Base-by-base conservation (phyloP, 2,329 filamentous ascomycete genomes). In the Neophaeococcomyces mojaviensis region DNA sequence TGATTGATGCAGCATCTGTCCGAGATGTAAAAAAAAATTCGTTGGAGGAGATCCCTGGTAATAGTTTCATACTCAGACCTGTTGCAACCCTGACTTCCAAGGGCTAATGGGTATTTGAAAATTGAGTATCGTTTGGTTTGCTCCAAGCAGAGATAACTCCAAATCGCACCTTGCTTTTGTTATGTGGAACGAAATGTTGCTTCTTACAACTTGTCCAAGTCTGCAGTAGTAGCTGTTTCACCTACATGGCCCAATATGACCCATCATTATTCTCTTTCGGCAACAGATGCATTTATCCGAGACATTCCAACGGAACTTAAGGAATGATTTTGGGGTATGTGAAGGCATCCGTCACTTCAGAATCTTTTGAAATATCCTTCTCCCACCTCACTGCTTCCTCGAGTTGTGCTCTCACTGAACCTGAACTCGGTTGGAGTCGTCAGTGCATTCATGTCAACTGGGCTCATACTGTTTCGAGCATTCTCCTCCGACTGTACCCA, bases 301-400 rank as follows among this genome's bases (percentile, higher is more conserved):
- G 8, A 35, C 33, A 6, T 35, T 35, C 6, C n/a, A 37, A 10
- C 7, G 16, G 9, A 8, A 4, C 19, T 20, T 24, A n/a, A 10
- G 16, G 24, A 10, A 28, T 10, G 10, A 8, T 10, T 37, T 20
- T 24, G n/a, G 18, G 16, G 24, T 5, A 28, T 10, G 10, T 10
- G 10, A 6, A 5, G 10, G 10, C 24, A 6, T 28, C 24, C 24
- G 5, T 28, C 24, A 28, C 10, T 19, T 30, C 22, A 33, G 28
- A 33, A 44, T 37, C 33, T 22, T 28, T 32, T 44, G n/a, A 44
- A 44, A n/a, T 44, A 44, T 30, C 41, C 41, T 36, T 33, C 41
- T 10, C 24, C 24, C 4, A 30, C 41, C 22, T 44, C 41, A 31
- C 32, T 44, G 31, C 41, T 44, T 39, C 15, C 43, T 31, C 43